Conservation (phyloP, 2,329 filamentous ascomycete species). For the Triangularia verruculosa region DNA sequence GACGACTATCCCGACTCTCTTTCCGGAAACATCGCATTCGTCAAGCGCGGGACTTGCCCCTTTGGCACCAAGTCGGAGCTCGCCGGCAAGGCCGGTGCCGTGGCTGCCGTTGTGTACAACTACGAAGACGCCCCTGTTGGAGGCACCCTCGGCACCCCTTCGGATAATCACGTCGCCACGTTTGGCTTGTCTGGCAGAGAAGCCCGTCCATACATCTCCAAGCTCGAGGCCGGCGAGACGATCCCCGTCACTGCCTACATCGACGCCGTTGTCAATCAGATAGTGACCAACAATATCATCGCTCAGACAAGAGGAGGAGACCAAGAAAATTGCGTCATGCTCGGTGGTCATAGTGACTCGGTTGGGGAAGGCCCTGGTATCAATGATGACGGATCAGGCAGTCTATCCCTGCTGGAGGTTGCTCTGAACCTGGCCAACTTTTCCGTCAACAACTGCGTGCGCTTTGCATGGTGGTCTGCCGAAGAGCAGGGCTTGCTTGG, state of each 20-base stretch:
- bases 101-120: conserved; percentile 73
- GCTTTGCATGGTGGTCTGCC: conserved; percentile 66
- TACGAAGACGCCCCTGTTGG: conserved; percentile 59
- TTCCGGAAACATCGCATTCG: conserved; percentile 64
- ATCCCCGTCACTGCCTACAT: conserved; percentile 59
- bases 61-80: conserved; percentile 69
- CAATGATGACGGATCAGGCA: conserved; percentile 75
- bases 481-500: conserved; percentile 65
- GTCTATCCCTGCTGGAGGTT: conserved; percentile 59
- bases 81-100: conserved; percentile 67
- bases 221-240: conserved; percentile 49
- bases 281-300: conserved; percentile 58
- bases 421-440: conserved; percentile 57
- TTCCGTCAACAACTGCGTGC: conserved; percentile 61
- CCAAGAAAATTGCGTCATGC: conserved; percentile 61
- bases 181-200: conserved; percentile 62
- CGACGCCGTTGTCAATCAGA: conserved; percentile 52
- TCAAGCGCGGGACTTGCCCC: conserved; percentile 66
- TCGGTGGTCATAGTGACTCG: conserved; percentile 63
- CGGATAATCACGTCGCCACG: conserved; percentile 60
- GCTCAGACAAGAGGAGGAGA: conserved; percentile 61
- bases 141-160: conserved; percentile 66
- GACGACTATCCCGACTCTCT: conserved; percentile 61
- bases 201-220: conserved; percentile 53
- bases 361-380: conserved; percentile 66